Percentiles rank a stretch among this genome's conserved stretches.
Conservation (phyloP, 2,329 filamentous ascomycete species). For the Trichoderma citrinoviride region DNA sequence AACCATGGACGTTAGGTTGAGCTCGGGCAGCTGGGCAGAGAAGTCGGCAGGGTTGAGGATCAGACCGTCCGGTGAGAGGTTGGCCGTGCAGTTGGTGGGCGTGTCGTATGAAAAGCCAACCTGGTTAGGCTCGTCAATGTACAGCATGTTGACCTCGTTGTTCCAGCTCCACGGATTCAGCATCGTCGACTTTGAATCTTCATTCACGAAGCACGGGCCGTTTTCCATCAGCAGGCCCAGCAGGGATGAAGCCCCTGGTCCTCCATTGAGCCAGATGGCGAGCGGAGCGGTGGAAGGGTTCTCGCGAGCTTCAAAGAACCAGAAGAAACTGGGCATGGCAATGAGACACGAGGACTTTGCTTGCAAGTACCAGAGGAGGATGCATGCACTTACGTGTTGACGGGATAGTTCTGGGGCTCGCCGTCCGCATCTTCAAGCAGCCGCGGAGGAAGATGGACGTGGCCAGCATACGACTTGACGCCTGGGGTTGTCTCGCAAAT, state of each 20-base stretch:
- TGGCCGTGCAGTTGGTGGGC: constrained; percentile 59
- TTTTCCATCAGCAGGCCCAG: constrained; percentile 62
- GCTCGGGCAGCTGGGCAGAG: constrained; percentile 37
- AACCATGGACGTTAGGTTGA: constrained; percentile 39
- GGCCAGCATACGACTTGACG: constrained; percentile 64
- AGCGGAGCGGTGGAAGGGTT: constrained; percentile 41
- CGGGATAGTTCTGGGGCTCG: constrained; percentile 44
- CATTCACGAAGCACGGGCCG: constrained; percentile 50
- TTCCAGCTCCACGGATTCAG: constrained; percentile 65
- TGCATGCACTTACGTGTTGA: constrained; percentile 44
- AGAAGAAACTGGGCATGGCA: constrained; percentile 41
- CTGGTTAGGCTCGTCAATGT: constrained; percentile 62
- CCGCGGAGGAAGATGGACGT: constrained; percentile 54
- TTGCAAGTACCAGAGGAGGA: neutral
- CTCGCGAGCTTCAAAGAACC: constrained; percentile 49
- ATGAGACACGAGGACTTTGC: neutral
- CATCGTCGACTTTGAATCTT: constrained; percentile 50
- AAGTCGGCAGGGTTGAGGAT: constrained; percentile 42
- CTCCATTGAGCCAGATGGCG: constrained; percentile 65
- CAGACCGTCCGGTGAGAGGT: constrained; percentile 50
- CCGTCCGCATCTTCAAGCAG: constrained; percentile 41
- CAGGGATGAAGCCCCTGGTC: constrained; percentile 61
- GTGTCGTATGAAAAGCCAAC: constrained; percentile 66
- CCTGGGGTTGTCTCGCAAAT: constrained; percentile 55
- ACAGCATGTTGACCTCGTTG: constrained; percentile 50